phyloP scores from a whole-genome alignment of 805 yeast species.

The Maudiozyma pseudohumilis region DNA sequence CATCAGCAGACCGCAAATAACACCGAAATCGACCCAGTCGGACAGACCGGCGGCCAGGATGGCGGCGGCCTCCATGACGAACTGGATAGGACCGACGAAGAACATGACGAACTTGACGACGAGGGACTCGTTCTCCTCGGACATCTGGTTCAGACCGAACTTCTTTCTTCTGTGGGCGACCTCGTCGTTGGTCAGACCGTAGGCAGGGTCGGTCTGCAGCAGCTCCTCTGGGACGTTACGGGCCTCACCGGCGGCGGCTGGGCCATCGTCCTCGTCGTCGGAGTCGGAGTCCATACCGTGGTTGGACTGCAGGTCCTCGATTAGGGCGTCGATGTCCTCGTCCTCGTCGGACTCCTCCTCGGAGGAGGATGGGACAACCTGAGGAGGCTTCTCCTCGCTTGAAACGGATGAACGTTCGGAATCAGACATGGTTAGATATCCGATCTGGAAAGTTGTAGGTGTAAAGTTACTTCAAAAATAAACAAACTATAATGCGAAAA shows the following conservation, averaged over 20 bases:
- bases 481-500: too few relatives aligned
- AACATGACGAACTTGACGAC: conserved; percentile 72
- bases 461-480: background rate
- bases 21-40: conserved; percentile 99
- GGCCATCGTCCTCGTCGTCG: conserved; percentile 38
- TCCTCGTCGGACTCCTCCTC: conserved; percentile 49
- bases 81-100: conserved; percentile 92
- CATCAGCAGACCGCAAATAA: conserved; percentile 75
- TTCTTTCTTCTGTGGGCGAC: conserved; percentile 78
- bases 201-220: conserved; percentile 67
- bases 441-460: background rate
- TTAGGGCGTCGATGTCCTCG: conserved; percentile 62
- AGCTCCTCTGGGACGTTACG: conserved; percentile 81
- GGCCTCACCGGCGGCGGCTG: conserved; percentile 45
- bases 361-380: conserved; percentile 8
- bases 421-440: conserved; percentile 6
- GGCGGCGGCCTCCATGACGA: conserved; percentile 97
- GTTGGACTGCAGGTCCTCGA: conserved; percentile 65
- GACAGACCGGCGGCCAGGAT: conserved; percentile 90
- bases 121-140: conserved; percentile 77
- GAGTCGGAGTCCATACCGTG: conserved; percentile 41
- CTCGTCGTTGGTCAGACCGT: conserved; percentile 71
- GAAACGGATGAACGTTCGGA: conserved; percentile 5
- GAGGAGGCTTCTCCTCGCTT: conserved; percentile 10
- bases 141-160: conserved; percentile 84